These are phyloP conservation scores for Multifurca ochricompacta DNA, from an alignment of 768 basidiomycete species.

Conservation along the genomic window DNA sequence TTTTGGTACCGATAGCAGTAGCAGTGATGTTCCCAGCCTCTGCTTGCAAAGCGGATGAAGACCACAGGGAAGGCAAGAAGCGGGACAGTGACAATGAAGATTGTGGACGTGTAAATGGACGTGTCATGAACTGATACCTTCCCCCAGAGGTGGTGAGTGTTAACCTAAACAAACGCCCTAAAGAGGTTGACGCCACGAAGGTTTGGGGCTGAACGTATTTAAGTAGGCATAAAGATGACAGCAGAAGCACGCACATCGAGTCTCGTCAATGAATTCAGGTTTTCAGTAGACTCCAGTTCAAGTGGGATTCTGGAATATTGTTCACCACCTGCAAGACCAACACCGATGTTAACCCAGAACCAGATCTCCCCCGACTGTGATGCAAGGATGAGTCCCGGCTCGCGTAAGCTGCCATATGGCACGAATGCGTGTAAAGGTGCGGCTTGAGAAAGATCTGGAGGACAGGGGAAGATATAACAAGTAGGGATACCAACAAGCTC, in stretches of 20 bases:
- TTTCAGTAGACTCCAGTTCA: conserved; percentile 46
- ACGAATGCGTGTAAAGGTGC: conserved; percentile 46
- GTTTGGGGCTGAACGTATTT: conserved; percentile 43
- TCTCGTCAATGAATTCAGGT: conserved; percentile 58
- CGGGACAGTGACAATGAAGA: conserved; percentile 38
- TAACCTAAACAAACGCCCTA: conserved; percentile 58
- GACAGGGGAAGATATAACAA: conserved; percentile 77
- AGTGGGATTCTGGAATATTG: conserved; percentile 47
- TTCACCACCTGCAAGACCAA: conserved; percentile 74
- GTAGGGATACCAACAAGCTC: conserved; percentile 67
- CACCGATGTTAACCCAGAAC: conserved; percentile 85
- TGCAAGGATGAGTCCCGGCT: conserved; percentile 81
- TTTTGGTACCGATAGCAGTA: conserved; percentile 42
- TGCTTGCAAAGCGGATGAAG: conserved; percentile 34
- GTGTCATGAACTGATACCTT: conserved; percentile 51
- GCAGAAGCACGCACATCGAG: conserved; percentile 43
- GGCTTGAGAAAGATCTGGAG: conserved; percentile 46
- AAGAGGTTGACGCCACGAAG: conserved; percentile 61
- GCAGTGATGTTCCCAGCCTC: conserved; percentile 59
- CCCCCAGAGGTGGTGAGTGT: conserved; percentile 60
- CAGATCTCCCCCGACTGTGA: conserved; percentile 64
- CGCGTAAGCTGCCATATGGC: conserved; percentile 57
- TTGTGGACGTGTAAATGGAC: conserved; percentile 51
- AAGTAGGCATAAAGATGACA: conserved; percentile 8
- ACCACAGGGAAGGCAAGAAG: conserved; percentile 37